Conservation (phyloP, 2,329 filamentous ascomycete species). For the Leptodontidium sp. region DNA sequence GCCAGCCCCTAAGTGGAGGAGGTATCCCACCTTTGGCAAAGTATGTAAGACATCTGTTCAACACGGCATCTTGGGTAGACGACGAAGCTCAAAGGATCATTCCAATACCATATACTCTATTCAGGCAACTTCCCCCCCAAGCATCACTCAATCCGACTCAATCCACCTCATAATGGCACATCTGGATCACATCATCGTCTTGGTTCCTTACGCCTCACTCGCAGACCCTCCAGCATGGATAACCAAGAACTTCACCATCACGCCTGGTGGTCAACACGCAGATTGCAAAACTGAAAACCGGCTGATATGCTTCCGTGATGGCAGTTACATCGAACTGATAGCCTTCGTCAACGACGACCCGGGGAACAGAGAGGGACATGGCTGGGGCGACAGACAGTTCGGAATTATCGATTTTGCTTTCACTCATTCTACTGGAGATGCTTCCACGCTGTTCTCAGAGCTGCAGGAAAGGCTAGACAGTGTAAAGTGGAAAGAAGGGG, state of each 20-base stretch:
- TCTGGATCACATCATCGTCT: conserved; percentile 71
- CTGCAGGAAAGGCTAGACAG: conserved; percentile 30
- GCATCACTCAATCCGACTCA: background rate
- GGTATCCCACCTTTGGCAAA: conserved; percentile 12
- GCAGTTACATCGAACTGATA: conserved; percentile 67
- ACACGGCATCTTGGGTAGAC: background rate
- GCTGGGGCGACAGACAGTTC: conserved; percentile 63
- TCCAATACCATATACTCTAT: no score
- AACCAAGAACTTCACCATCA: conserved; percentile 62
- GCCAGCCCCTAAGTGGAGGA: no score
- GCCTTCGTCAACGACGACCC: conserved; percentile 46
- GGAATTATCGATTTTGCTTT: conserved; percentile 70
- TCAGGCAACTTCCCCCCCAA: background rate
- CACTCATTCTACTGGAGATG: conserved; percentile 50
- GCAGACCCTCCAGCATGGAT: conserved; percentile 58
- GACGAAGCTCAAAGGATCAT: no score
- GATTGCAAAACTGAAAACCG: conserved; percentile 68
- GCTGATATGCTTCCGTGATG: conserved; percentile 68
- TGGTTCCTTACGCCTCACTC: conserved; percentile 62
- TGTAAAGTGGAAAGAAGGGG: conserved; percentile 35
- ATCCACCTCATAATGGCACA: conserved; percentile 19
- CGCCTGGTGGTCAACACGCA: conserved; percentile 67
- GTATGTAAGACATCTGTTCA: background rate
- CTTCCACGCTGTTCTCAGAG: conserved; percentile 47
- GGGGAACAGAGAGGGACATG: conserved; percentile 56